Base-by-base conservation (phyloP, 2,329 filamentous ascomycete genomes). In the Fusarium concolor region DNA sequence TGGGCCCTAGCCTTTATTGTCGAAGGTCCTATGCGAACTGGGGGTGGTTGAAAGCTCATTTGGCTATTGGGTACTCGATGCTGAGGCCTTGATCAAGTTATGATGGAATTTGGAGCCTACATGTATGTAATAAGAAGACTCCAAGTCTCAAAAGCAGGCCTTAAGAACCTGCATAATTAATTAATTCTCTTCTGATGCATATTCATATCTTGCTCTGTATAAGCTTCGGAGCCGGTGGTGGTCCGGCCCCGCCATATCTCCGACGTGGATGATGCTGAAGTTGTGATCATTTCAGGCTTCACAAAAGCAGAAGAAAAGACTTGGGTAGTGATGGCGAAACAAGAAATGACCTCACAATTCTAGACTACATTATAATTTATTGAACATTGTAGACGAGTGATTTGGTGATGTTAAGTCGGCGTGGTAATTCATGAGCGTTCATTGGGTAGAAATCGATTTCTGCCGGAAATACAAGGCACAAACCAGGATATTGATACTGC, bases 391-490 rank as follows among this genome's bases (percentile, higher is more conserved):
- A 28, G 9, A 5, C 33, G n/a, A 35, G 11, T 20, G 7, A 18
- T 14, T 22, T 45, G 46, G 31, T 58, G 49, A 37, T 44, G 43
- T 17, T 7, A 35, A 46, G n/a, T 26, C 5, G 51, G 69, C 58
- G 69, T 74, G 57, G 72, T 74, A 74, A 74, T 74, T 74, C 69
- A 37, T 20, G 43, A 14, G 24, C 28, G 42, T 52, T 63, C n/a
- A 74, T 74, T 74, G 72, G 72, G 41, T 15, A 22, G 17, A 11
- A 39, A 9, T 9, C 8, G 10, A n/a, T 75, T 54, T 35, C 5
- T 65, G 76, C 76, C 74, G 46, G 43, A 71, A 49, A 59, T 71
- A 37, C 67, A 49, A 75, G 76, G 75, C 75, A 69, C 8, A 37
- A 70, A 60, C 37, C 49, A 56, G 52, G 28, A 29, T 29, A 33